phyloP scores from a whole-genome alignment of 75 land plant genomes.

The Pseudotsuga menziesii region DNA sequence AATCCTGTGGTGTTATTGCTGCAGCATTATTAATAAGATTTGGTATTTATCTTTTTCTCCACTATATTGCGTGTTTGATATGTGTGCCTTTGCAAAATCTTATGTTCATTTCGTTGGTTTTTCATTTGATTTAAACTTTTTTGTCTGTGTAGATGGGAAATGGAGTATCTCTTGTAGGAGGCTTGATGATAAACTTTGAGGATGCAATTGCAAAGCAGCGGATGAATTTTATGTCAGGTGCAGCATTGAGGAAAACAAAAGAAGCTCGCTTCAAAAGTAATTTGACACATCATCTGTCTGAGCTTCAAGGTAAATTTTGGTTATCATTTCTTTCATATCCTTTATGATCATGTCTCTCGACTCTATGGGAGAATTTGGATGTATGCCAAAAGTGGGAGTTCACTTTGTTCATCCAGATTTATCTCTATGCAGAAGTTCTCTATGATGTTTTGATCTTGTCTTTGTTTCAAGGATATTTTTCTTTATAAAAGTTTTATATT shows the following conservation, averaged over 20 bases:
- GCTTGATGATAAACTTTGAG: slow-evolving; percentile 54
- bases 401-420: neutral
- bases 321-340: neutral
- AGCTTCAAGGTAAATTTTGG: slow-evolving; percentile 58
- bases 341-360: neutral
- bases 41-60: too few relatives aligned
- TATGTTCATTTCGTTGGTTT: too few relatives aligned
- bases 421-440: neutral
- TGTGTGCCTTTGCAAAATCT: too few relatives aligned
- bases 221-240: slow-evolving; percentile 37
- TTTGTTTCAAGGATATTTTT: neutral
- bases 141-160: slow-evolving; percentile 18
- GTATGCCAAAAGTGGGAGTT: neutral
- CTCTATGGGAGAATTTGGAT: neutral
- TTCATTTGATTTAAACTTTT: neutral
- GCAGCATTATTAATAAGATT: too few relatives aligned
- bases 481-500: neutral
- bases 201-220: slow-evolving; percentile 56
- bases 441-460: neutral
- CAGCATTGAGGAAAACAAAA: slow-evolving; percentile 30
- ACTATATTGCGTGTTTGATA: too few relatives aligned
- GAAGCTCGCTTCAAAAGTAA: slow-evolving; percentile 46
- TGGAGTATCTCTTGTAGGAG: slow-evolving; percentile 9
- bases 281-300: slow-evolving; percentile 50
- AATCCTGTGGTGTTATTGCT: too few relatives aligned